Evolutionary conservation across 179 eudicot species (phyloP), one percentile per base, ranked within the genome.

Genomic region (Dionaea muscipula): DNA sequence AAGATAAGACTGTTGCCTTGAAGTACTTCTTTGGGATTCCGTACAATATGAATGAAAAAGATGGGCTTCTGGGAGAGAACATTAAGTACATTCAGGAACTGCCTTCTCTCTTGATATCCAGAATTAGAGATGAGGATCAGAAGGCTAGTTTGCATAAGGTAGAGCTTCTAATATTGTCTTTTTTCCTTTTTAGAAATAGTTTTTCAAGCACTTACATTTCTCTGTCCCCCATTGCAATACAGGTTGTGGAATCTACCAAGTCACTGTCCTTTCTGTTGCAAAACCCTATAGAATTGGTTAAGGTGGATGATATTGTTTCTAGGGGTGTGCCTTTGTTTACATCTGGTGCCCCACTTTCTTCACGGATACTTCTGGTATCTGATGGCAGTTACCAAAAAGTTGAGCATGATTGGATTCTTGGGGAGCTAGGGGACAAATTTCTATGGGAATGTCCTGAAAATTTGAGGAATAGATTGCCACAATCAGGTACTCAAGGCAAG

Each of bases 371-470:
- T 55, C 60, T 69, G 58, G 55, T 87, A 52, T 64, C 81, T 11
- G 79, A 85, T 62, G 60, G 75, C 61, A 76, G 78, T 55, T 67
- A 73, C 25, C 79, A 76, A 51, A 78, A 79, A 58, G 75, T 73
- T 36, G 89, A 82, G 26, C 74, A 71, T 79, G 74, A 74, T 45
- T 41, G 58, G 48, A 63, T 57, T 50, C 26, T 72, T 31, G 75
- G 72, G 37, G 96, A 75, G 53, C 63, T 78, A 48, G 74, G 76
- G 37, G 88, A 81, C 10, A 79, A 58, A 57, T 88, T 82, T 65
- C 68, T 63, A 38, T 93, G 99, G 99, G 99, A 93, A 44, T 93
- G 95, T 53, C 93, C 99, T 57, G 98, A 91, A 74, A 86, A 80
- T 68, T 67, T 82, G 62, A 84, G 83, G 35, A 80, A 77, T 45